Evolutionary conservation across 2,329 filamentous ascomycete species (phyloP).

Genomic region (Aspergillus transmontanensis): DNA sequence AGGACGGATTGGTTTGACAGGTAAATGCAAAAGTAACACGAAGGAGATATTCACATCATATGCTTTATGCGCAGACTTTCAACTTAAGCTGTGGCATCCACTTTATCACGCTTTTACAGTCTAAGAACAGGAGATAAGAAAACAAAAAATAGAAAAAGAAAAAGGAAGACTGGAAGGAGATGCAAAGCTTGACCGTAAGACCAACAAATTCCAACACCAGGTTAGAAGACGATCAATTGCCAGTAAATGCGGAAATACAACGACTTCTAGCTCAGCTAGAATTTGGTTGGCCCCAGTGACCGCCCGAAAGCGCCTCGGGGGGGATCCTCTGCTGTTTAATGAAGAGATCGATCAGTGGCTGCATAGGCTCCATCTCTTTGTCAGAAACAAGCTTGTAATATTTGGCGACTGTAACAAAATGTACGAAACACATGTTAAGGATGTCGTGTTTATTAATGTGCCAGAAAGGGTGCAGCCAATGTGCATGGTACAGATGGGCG

Average conservation of each 20-base stretch:
- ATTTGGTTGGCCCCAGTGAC: constrained; percentile 45
- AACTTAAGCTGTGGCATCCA: constrained; percentile 17
- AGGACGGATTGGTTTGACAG: neutral
- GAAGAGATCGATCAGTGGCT: constrained; percentile 90
- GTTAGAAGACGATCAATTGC: constrained; percentile 33
- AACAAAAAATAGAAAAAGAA: constrained; percentile 11
- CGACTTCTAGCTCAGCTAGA: constrained; percentile 31
- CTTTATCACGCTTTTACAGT: neutral
- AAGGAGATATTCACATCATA: constrained; percentile 35
- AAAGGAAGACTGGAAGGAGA: constrained; percentile 14
- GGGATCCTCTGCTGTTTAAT: constrained; percentile 86
- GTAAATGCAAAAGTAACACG: constrained; percentile 14
- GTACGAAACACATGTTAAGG: constrained; percentile 84
- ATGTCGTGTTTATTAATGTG: constrained; percentile 72
- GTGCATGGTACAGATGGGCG: constrained; percentile 95
- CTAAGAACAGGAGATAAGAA: constrained; percentile 12
- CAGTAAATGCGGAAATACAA: constrained; percentile 11
- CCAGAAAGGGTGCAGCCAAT: constrained; percentile 84
- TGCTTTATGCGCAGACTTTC: constrained; percentile 39
- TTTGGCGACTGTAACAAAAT: constrained; percentile 79
- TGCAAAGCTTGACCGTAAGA: constrained; percentile 16
- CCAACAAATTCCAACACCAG: constrained; percentile 34
- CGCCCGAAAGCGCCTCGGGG: constrained; percentile 56
- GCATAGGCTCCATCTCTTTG: constrained; percentile 93
- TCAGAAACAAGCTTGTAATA: constrained; percentile 82